Conservation (phyloP, 2,329 filamentous ascomycete genomes). For the Colletotrichum liriopes region DNA sequence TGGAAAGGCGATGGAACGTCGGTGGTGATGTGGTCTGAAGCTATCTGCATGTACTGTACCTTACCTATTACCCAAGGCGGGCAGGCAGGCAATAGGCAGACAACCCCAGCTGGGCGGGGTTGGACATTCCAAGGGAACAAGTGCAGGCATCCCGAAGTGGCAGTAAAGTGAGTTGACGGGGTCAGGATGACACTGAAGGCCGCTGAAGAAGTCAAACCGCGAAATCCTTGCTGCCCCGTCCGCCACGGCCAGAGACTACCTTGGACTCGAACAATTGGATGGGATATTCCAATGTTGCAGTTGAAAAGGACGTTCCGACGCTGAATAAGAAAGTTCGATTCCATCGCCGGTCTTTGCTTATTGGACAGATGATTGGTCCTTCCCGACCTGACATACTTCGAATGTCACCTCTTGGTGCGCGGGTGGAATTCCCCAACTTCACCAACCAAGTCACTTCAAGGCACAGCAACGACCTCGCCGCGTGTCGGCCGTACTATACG, state of each 20-base stretch:
- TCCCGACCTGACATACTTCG: background rate
- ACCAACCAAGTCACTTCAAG: background rate
- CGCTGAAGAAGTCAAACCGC: constrained; percentile 24
- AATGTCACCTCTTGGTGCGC: background rate
- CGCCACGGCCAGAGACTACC: background rate
- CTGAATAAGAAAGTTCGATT: constrained; percentile 7
- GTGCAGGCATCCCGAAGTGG: background rate
- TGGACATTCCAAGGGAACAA: background rate
- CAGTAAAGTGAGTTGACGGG: background rate
- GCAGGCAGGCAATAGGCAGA: constrained; percentile 9
- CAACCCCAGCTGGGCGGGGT: background rate
- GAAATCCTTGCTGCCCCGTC: background rate
- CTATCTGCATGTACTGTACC: background rate
- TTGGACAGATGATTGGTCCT: background rate
- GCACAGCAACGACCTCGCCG: background rate
- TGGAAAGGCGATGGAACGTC: background rate
- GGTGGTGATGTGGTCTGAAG: constrained; percentile 1
- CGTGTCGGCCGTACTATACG: background rate
- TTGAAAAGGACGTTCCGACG: background rate
- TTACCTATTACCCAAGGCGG: background rate
- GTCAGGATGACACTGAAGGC: background rate
- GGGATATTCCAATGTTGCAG: background rate
- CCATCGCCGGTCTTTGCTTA: background rate
- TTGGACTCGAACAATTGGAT: background rate
- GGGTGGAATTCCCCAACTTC: background rate